phyloP scores from a whole-genome alignment of 345 rosid species.

The Citrus mangshanensis region DNA sequence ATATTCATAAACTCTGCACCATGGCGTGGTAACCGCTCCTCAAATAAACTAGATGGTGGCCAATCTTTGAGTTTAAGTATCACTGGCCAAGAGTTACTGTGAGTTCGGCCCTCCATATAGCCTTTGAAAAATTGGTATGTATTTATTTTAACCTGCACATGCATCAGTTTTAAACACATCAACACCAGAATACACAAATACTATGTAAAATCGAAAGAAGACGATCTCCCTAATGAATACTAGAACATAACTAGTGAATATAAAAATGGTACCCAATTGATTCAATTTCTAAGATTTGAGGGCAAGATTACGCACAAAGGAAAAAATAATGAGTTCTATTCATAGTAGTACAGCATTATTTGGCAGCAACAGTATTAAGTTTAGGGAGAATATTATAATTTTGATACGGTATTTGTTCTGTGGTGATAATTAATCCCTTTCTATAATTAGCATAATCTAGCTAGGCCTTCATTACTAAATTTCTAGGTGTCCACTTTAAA shows the following conservation, averaged over 20 bases:
- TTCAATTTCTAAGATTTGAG: neutral
- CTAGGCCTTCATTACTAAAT: no score
- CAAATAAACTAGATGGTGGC: constrained; percentile 49
- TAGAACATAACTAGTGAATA: neutral
- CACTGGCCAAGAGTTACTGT: constrained; percentile 29
- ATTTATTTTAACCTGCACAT: constrained; percentile 49
- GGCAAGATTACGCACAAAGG: no score
- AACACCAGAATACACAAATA: neutral
- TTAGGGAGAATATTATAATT: no score
- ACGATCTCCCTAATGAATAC: no score
- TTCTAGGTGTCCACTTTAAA: no score
- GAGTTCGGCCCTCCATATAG: constrained; percentile 30
- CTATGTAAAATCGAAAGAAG: neutral
- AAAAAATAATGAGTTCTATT: no score
- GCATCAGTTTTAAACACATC: neutral
- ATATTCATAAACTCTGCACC: constrained; percentile 34
- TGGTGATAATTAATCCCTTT: no score
- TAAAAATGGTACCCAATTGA: neutral
- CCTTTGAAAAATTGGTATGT: constrained; percentile 46
- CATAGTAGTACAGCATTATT: no score
- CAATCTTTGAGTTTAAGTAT: constrained; percentile 60
- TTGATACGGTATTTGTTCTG: no score
- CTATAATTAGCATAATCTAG: no score
- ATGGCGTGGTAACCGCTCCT: constrained; percentile 50
- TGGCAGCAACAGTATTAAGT: no score